Evolutionary conservation across 768 basidiomycete species (phyloP), one percentile per base, ranked within the genome.

Genomic region (Phylloporus rhodoxanthus): DNA sequence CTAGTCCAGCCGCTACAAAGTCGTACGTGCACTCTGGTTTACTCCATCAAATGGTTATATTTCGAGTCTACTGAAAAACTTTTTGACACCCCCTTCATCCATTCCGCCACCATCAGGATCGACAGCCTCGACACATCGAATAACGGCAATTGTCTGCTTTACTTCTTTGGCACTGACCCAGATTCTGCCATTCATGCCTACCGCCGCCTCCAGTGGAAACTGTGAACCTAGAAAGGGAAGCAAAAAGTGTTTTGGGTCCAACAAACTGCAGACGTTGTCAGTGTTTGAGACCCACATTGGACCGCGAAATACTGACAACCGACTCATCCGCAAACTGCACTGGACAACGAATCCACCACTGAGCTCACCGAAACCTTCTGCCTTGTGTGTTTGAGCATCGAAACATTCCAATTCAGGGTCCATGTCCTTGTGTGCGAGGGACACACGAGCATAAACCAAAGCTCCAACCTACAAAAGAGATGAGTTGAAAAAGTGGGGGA

Each of bases 321-420:
- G 79, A 68, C 86, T 89, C 78, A 91, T 82, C 53, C 84, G 82
- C 39, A 97, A 70, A 59, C 91, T 91, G 59, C 88, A 89, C 30
- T 79, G 75, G 8, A 87, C 74, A 53, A 96, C 63, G 59, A 95
- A 87, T 1, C 95, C 95, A 8, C 85, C 88, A 56, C 89, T 92
- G 32, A 99, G 76, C 57, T 94, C 93, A 1, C 96, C 96, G 58
- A 89, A 97, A 0, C 92, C 95, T 52, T 91, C 90, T 1, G 92
- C 73, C 68, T 96, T 98, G 55, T 82, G 84, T 21, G 90, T 91
- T 58, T 92, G 87, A 2, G 91, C 89, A 61, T 97, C 91, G 59
- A 96, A 91, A 65, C 96, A 99, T 63, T 96, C 92, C 8, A 99
- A 72, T 62, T 99, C 96, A 1, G 96, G 94, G 47, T 99, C 96